Conservation (phyloP, 176 grass and related monocot genomes). For the Themeda triandra region DNA sequence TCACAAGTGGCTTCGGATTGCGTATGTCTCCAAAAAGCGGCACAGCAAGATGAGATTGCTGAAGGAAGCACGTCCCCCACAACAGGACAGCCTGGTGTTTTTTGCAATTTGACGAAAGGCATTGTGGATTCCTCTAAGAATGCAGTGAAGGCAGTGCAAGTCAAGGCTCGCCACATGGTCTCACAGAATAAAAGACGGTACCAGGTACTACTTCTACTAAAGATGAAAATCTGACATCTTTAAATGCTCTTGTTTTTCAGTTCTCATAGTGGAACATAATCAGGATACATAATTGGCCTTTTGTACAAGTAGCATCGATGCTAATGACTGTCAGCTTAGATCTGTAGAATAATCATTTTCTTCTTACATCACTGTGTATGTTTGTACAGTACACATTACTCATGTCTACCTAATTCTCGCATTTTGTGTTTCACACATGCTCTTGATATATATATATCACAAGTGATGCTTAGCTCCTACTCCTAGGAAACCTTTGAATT, state of each 20-base stretch:
- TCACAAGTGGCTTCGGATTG: constrained; percentile 79
- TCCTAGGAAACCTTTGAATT: not conserved
- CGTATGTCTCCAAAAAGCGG: constrained; percentile 69
- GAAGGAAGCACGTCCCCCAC: constrained; percentile 55
- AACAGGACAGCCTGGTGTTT: constrained; percentile 60
- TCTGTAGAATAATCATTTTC: too few species aligned
- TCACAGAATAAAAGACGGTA: constrained; percentile 99
- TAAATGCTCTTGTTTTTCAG: not conserved
- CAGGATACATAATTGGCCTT: too few species aligned
- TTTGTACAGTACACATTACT: too few species aligned
- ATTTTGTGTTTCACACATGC: not conserved
- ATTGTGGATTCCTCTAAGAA: constrained; percentile 93
- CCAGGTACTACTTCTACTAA: constrained; percentile 48
- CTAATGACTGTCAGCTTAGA: not conserved
- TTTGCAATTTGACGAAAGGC: constrained; percentile 84
- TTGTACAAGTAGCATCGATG: too few species aligned
- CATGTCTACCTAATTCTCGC: not conserved
- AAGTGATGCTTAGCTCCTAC: not conserved
- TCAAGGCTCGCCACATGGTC: constrained; percentile 95
- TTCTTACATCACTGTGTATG: too few species aligned
- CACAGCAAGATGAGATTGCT: constrained; percentile 49
- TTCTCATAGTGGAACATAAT: constrained; percentile 20
- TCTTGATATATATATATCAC: not conserved
- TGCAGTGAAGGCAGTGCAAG: constrained; percentile 97
- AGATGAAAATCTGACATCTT: not conserved